Base-by-base conservation (phyloP, 2,329 filamentous ascomycete species). In the Coniochaeta sp. region DNA sequence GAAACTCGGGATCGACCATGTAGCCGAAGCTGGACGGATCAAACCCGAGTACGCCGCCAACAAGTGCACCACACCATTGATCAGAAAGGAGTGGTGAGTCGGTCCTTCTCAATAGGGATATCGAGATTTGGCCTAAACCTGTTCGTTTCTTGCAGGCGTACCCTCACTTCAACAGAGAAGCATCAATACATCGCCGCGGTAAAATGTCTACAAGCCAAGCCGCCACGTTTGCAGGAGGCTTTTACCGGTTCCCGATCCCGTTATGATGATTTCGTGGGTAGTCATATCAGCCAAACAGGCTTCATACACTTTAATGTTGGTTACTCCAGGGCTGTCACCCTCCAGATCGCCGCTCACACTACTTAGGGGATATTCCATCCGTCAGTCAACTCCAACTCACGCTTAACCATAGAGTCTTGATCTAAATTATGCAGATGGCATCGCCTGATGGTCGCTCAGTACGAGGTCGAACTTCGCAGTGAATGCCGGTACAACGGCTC, bases 201-300 rank as follows among this genome's bases (percentile, higher is more conserved):
- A 30, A 61, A 67, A 58, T 67, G 65, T 52, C 34, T 66, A 10
- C 58, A 59, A 47, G 42, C 22, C 3, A 63, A 42, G 38, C 62
- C 64, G 12, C 61, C 59, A 24, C 52, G 58, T 7, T 58, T 66
- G 7, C 44, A 58, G 0, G 22, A 59, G 1, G 65, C 60, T 9
- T 26, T 47, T 0, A 54, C 61, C 1, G 65, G 65, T 2, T 56
- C 64, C 1, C 55, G 61, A 22, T 62, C 61, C 9, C 52, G 63
- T 14, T 67, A 62, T 22, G 65, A 67, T 30, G 65, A 67, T 61
- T 67, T 65, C 17, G 60, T 62, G 34, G 65, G 44, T 14, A 62
- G 65, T 1, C 65, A 67, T 55, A 57, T 68, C 47, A 62, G 59
- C 36, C 58, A 61, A 54, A 67, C 66, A 1, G 30, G 52, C 2